Evolutionary conservation across 2,329 filamentous ascomycete species (phyloP).

Genomic region (Ophiostoma pallidulum): DNA sequence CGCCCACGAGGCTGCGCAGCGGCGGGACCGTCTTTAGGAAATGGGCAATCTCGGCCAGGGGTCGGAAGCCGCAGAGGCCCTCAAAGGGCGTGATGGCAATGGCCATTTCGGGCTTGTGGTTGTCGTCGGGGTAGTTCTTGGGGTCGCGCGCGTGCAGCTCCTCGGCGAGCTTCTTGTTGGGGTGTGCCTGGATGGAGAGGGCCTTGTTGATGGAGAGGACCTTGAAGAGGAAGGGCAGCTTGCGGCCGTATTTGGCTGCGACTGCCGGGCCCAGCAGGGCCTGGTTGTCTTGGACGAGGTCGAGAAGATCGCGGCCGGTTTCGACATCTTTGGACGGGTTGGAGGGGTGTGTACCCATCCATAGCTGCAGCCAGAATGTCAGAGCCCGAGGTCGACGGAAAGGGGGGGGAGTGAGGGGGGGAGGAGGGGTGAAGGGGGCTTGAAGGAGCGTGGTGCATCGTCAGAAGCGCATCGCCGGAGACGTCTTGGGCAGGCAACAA

Average conservation of each 20-base stretch:
- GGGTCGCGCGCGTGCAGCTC: slow-evolving; percentile 75
- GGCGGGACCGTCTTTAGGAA: slow-evolving; percentile 56
- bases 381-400: no score
- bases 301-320: slow-evolving; percentile 76
- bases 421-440: no score
- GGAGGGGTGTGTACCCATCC: slow-evolving; percentile 98
- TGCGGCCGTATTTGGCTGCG: slow-evolving; percentile 63
- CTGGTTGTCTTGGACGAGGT: slow-evolving; percentile 80
- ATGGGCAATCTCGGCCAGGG: slow-evolving; percentile 74
- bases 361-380: slow-evolving; percentile 65
- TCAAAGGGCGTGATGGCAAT: slow-evolving; percentile 96
- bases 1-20: slow-evolving; percentile 57
- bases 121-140: slow-evolving; percentile 96
- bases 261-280: slow-evolving; percentile 68
- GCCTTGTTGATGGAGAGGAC: slow-evolving; percentile 94
- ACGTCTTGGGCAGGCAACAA: no score
- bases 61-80: slow-evolving; percentile 90
- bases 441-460: no score
- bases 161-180: slow-evolving; percentile 90
- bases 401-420: no score
- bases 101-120: slow-evolving; percentile 99
- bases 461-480: no score
- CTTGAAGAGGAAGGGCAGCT: slow-evolving; percentile 95
- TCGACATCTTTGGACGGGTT: slow-evolving; percentile 84
- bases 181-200: slow-evolving; percentile 92